Evolutionary conservation across 2,329 filamentous ascomycete species (phyloP).

Genomic region (Diaporthe citri): DNA sequence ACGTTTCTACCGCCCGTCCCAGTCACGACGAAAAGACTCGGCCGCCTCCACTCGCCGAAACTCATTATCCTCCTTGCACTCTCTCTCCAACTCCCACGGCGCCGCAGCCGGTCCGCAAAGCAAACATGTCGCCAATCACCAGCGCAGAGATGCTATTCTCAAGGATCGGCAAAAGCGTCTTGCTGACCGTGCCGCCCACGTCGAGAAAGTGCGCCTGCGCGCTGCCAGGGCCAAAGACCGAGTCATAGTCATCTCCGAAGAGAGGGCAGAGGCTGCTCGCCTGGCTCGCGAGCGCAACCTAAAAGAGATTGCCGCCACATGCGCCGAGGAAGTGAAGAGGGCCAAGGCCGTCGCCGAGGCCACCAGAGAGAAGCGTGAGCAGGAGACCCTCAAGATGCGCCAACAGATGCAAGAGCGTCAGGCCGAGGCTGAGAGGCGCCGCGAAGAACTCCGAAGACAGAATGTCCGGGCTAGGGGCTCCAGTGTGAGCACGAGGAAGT

Average conservation of each 20-base stretch:
- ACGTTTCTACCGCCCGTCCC: slow-evolving; percentile 78
- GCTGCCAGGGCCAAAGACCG: slow-evolving; percentile 81
- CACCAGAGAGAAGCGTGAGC: slow-evolving; percentile 84
- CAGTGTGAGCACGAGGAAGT: slow-evolving; percentile 59
- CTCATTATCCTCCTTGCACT: slow-evolving; percentile 82
- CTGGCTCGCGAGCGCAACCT: slow-evolving; percentile 84
- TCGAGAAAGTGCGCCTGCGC: slow-evolving; percentile 83
- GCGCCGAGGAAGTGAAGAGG: slow-evolving; percentile 85
- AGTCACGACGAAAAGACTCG: slow-evolving; percentile 78
- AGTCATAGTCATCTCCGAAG: slow-evolving; percentile 76
- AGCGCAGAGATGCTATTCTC: slow-evolving; percentile 83
- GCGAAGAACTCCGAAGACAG: slow-evolving; percentile 72
- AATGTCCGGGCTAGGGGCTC: slow-evolving; percentile 62
- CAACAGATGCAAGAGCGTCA: slow-evolving; percentile 84
- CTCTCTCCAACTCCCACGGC: slow-evolving; percentile 72
- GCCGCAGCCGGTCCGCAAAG: slow-evolving; percentile 74
- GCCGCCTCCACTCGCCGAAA: slow-evolving; percentile 84
- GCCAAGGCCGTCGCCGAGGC: slow-evolving; percentile 86
- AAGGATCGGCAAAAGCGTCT: slow-evolving; percentile 84
- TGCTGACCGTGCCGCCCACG: slow-evolving; percentile 84
- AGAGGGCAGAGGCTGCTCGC: slow-evolving; percentile 81
- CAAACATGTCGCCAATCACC: slow-evolving; percentile 82
- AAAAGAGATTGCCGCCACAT: slow-evolving; percentile 83
- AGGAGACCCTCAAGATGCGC: slow-evolving; percentile 77
- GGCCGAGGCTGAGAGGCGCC: slow-evolving; percentile 80